Evolutionary conservation across 306 rosid genomes (phyloP).

Genomic region (Pterocarpus santalinus): DNA sequence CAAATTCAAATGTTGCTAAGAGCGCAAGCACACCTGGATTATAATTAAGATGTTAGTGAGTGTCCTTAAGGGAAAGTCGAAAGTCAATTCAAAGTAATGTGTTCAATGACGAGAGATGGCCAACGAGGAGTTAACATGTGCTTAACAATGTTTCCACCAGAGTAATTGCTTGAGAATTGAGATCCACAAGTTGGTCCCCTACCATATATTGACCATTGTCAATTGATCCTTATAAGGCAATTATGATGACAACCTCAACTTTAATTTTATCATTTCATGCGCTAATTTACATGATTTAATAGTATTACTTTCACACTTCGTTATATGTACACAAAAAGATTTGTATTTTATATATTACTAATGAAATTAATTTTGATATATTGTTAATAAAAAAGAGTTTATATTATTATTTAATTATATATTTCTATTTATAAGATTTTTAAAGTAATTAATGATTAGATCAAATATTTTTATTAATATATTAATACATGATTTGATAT

Average conservation of each 20-base stretch:
- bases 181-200: not conserved
- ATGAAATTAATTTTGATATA: too few species aligned
- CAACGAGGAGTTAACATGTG: not conserved
- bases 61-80: not conserved
- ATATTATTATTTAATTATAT: too few species aligned
- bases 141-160: too few species aligned
- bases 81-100: constrained; percentile 18
- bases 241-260: not conserved
- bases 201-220: not conserved
- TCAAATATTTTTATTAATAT: too few species aligned
- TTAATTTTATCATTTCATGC: not conserved
- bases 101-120: constrained; percentile 2
- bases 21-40: not conserved
- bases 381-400: too few species aligned
- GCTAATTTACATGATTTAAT: not conserved
- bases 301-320: too few species aligned
- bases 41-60: not conserved
- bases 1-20: constrained; percentile 12
- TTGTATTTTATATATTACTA: too few species aligned
- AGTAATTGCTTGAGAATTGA: not conserved
- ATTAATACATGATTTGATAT: too few species aligned
- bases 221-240: not conserved
- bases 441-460: too few species aligned
- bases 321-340: too few species aligned
- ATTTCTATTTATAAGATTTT: too few species aligned